Base-by-base conservation (phyloP, 2,329 filamentous ascomycete genomes). In the Calonectria pteridis region DNA sequence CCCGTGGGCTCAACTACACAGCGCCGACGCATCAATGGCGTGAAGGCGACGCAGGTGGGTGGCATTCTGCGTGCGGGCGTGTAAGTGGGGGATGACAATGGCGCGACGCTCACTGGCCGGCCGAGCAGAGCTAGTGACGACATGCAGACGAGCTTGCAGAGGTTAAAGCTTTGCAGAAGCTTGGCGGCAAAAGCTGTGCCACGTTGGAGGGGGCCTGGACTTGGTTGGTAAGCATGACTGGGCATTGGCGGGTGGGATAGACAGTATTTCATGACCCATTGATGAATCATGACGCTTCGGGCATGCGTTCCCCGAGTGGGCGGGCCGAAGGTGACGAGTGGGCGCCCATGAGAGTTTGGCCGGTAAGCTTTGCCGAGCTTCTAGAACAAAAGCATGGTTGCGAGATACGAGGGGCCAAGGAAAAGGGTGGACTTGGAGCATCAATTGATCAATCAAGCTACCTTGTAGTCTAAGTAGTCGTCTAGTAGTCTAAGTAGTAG, bases 81-180 rank as follows among this genome's bases (percentile, higher is more conserved):
- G 78, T 77, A 75, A 76, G 77, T 79, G 77, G 77, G 75, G 76
- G 77, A 79, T 79, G 77, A 79, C 77, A 79, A 79, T 77, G 26
- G 58, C 28, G 68, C 26, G 4, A 69, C 73, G 70, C n/a, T 79
- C 28, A 79, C 73, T 79, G 77, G 77, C 72, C 37, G 53, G 55
- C 31, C 33, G 11, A 16, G 69, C 23, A 18, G 46, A 37, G 58
- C 72, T 69, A 68, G 79, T 79, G 77, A 79, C 77, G 77, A 76
- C 77, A 78, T 77, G 69, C 28, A 49, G 53, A 50, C 31, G 58
- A 64, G 55, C 26, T 69, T 73, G 62, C 40, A 62, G 64, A 67
- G 64, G 64, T 67, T 35, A 67, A 67, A 53, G 43, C 33, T 58
- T 6, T 31, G 50, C 40, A n/a, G 4, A 6, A 43, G 13, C 14